Evolutionary conservation across 148 eudicot species (phyloP).

Genomic region (Talinum fruticosum): DNA sequence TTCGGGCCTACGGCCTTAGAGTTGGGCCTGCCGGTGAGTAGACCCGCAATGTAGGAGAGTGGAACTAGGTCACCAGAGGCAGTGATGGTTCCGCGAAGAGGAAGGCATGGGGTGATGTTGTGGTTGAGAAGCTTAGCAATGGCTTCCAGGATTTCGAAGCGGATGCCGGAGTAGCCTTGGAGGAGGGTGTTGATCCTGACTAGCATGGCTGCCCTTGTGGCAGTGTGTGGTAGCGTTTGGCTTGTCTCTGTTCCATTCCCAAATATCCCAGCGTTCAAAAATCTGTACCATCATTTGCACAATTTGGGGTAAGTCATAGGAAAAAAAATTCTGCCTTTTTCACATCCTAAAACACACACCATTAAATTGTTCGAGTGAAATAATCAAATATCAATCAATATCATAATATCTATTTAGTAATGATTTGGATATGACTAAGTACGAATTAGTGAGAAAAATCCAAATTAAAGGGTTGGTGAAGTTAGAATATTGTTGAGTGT

Average conservation of each 20-base stretch:
- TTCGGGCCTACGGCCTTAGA: slow-evolving; percentile 68
- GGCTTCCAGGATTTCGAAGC: slow-evolving; percentile 78
- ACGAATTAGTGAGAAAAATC: too few species aligned
- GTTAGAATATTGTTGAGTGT: neutral
- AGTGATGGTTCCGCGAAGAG: slow-evolving; percentile 83
- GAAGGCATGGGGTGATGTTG: slow-evolving; percentile 79
- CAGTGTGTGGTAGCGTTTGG: slow-evolving; percentile 66
- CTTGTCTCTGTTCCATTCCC: slow-evolving; percentile 58
- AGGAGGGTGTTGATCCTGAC: slow-evolving; percentile 87
- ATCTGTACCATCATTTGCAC: slow-evolving; percentile 32
- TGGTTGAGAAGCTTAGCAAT: slow-evolving; percentile 63
- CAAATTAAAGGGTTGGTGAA: neutral
- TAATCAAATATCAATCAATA: too few species aligned
- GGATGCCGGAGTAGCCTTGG: slow-evolving; percentile 89
- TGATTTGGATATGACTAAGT: too few species aligned
- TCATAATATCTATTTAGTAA: too few species aligned
- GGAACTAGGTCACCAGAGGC: slow-evolving; percentile 88
- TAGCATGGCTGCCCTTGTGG: slow-evolving; percentile 88
- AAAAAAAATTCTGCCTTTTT: too few species aligned
- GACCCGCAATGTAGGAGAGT: slow-evolving; percentile 83
- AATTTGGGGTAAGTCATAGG: neutral
- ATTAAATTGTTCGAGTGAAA: too few species aligned
- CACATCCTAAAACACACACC: too few species aligned
- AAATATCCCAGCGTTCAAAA: slow-evolving; percentile 83
- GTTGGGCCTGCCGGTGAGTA: slow-evolving; percentile 76